phyloP scores from a whole-genome alignment of 257 asterid genomes.

The Solanum arcanum region DNA sequence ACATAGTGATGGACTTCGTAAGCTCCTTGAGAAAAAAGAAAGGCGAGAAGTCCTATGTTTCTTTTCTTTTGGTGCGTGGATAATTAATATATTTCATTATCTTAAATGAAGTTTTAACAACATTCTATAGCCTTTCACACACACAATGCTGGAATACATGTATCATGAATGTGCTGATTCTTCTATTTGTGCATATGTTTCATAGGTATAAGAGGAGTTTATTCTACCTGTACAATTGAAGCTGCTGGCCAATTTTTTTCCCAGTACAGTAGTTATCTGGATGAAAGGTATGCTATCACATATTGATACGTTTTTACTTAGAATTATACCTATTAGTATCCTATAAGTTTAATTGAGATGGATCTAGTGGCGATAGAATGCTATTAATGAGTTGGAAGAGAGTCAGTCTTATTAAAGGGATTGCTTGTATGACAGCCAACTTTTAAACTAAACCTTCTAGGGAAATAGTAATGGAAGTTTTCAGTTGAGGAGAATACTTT shows the following conservation, averaged over 20 bases:
- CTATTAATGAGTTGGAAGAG: background rate
- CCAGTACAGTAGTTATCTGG: slow-evolving; percentile 50
- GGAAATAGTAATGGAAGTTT: background rate
- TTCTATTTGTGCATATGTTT: slow-evolving; percentile 4
- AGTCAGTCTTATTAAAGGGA: background rate
- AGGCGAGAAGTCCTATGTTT: background rate
- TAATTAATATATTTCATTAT: background rate
- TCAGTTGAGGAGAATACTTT: background rate
- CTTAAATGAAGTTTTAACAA: background rate
- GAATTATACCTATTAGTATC: background rate
- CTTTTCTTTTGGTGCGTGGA: background rate
- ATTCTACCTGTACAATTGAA: slow-evolving; percentile 60
- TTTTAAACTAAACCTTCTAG: background rate
- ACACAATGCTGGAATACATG: background rate
- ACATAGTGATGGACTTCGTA: background rate
- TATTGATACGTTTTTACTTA: background rate
- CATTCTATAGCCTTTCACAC: background rate
- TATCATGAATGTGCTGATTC: background rate
- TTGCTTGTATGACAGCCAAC: background rate
- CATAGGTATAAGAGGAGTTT: slow-evolving; percentile 68
- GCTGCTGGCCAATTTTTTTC: slow-evolving; percentile 58
- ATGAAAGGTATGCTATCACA: slow-evolving; percentile 39
- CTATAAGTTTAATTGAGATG: background rate
- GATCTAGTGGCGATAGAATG: background rate
- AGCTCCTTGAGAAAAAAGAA: background rate